phyloP scores from a whole-genome alignment of 495 filamentous ascomycete species.

The Amphirosellinia nigrospora region DNA sequence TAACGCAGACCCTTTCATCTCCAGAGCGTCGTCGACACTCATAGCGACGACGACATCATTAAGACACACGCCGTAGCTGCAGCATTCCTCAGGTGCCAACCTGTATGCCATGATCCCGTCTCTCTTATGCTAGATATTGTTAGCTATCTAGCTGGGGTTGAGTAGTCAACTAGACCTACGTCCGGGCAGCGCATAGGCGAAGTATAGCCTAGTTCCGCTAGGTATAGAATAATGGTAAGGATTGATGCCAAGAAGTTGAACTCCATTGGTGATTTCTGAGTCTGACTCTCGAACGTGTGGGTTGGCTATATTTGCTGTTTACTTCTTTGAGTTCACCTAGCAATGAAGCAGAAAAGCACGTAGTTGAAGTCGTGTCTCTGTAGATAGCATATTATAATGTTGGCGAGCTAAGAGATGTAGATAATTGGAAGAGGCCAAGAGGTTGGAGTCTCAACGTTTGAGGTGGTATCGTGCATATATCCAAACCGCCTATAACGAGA shows the following conservation, averaged over 20 bases:
- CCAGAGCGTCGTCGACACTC: constrained; percentile 1
- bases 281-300: neutral
- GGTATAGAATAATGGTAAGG: neutral
- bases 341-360: neutral
- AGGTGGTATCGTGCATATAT: neutral
- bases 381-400: neutral
- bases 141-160: neutral
- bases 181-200: constrained; percentile 1
- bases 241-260: neutral
- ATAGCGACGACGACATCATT: constrained; percentile 5
- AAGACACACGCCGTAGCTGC: constrained; percentile 1
- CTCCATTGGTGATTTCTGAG: neutral
- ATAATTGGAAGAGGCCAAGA: neutral
- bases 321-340: neutral
- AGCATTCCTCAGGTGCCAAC: neutral
- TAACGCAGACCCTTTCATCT: neutral
- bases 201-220: neutral
- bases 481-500: neutral
- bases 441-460: neutral
- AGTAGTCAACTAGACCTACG: neutral
- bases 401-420: neutral
- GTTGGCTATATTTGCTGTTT: neutral
- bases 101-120: neutral
- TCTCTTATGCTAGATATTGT: neutral
- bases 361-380: neutral